Evolutionary conservation across 164 flowering plant species (phyloP).

Genomic region (Cinnamomum micranthum): DNA sequence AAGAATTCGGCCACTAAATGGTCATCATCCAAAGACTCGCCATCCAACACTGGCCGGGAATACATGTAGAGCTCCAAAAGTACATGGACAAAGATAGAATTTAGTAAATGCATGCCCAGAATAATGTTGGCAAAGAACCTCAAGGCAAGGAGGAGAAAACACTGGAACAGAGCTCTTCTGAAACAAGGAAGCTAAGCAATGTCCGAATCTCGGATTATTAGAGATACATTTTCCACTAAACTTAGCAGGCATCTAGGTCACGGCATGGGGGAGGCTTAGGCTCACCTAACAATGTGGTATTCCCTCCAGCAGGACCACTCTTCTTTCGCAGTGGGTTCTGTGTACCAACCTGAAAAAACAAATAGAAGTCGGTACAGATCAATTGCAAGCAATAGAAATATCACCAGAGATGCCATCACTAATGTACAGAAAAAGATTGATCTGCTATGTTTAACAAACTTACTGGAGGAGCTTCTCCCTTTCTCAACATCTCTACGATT

Average conservation of each 20-base stretch:
- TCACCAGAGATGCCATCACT: neutral
- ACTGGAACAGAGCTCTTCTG: slow-evolving; percentile 12
- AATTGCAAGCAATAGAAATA: neutral
- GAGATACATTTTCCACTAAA: slow-evolving; percentile 5
- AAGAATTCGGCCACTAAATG: neutral
- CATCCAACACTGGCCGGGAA: neutral
- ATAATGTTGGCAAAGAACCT: slow-evolving; percentile 9
- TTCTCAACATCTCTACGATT: slow-evolving; percentile 82
- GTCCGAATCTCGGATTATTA: slow-evolving; percentile 37
- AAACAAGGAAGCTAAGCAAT: slow-evolving; percentile 18
- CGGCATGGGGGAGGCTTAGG: slow-evolving; percentile 94
- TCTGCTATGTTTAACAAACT: slow-evolving; percentile 15
- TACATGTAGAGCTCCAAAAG: neutral
- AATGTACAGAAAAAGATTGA: neutral
- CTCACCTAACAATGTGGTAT: slow-evolving; percentile 72
- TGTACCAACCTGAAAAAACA: slow-evolving; percentile 74
- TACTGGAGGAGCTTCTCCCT: slow-evolving; percentile 91
- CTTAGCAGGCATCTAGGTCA: slow-evolving; percentile 94
- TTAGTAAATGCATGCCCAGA: neutral
- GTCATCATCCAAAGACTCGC: neutral
- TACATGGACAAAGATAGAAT: neutral
- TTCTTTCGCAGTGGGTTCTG: slow-evolving; percentile 74
- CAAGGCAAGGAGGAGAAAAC: slow-evolving; percentile 7
- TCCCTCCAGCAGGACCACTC: slow-evolving; percentile 95
- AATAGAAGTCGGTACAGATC: neutral